Base-by-base conservation (phyloP, 495 filamentous ascomycete genomes). In the Aspergillus sclerotiicarbonarius region DNA sequence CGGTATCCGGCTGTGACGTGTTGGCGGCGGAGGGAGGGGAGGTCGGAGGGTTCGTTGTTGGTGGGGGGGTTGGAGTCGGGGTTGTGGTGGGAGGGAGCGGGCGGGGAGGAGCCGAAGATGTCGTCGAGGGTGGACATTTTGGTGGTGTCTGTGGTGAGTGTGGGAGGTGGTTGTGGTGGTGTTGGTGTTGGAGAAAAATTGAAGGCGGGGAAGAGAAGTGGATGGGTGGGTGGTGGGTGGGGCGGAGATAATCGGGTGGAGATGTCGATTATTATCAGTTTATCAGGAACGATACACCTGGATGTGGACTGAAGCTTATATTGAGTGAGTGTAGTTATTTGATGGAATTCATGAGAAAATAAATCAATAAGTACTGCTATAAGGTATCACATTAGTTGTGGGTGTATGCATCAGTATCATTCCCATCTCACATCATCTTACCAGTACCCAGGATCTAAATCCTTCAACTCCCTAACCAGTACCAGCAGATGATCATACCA, bases 1-100 rank as follows among this genome's bases (percentile, higher is more conserved):
- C 93, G 87, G 73, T 97, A 98, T 50, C 94, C 93, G n/a, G 88
- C 84, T 8, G 86, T 96, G 33, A 82, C 80, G 71, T 97, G 92
- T 58, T 84, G 84, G 43, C 81, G 76, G 58, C 84, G 84, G 13
- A 95, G 82, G 51, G 86, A 82, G n/a, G 88, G 87, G 50, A 91
- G 80, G 62, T 94, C 90, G 43, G 86, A 88, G 18, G 76, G 79
- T 55, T 86, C 81, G 53, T 57, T 19, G 13, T 59, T 30, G 6
- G 56, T 1, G 12, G 25, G 13, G n/a, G 0, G 18, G 37, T 9
- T 41, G 25, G 4, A 20, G 45, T 46, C 15, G 52, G 13, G n/a
- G 43, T 12, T 43, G 39, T 45, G 29, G 7, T 45, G 48, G 56
- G 32, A 55, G 25, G 55, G 48, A 5, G 8, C 58, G 13, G 67